Percentiles rank a stretch among this genome's conserved stretches.
phyloP scores from a whole-genome alignment of 148 eudicot genomes.

The Nepenthes gracilis region DNA sequence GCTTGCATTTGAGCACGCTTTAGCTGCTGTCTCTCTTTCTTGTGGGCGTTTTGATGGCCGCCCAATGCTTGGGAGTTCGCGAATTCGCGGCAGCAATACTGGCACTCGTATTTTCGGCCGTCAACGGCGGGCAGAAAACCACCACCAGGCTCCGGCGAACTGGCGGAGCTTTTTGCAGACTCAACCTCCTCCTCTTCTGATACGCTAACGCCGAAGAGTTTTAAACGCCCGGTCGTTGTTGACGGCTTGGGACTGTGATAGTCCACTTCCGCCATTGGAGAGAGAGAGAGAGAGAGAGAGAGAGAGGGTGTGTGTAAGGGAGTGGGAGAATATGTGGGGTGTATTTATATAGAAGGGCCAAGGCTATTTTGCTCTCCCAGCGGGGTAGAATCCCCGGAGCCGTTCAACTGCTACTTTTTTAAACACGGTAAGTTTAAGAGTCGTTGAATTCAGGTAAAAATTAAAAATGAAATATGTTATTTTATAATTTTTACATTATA shows the following conservation, averaged over 20 bases:
- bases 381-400: too few species aligned
- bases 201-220: conserved; percentile 72
- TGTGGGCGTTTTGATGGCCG: conserved; percentile 95
- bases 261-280: conserved; percentile 48
- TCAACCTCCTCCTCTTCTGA: conserved; percentile 16
- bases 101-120: conserved; percentile 75
- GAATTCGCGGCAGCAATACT: conserved; percentile 75
- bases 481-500: too few species aligned
- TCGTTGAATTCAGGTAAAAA: too few species aligned
- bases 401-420: too few species aligned
- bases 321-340: not conserved
- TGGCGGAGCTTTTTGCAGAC: conserved; percentile 23
- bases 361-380: too few species aligned
- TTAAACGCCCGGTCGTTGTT: conserved; percentile 26
- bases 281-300: not conserved
- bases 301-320: not conserved
- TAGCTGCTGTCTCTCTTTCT: conserved; percentile 72
- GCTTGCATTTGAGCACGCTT: conserved; percentile 86
- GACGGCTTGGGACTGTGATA: conserved; percentile 26
- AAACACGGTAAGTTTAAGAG: too few species aligned
- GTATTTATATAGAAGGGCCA: not conserved
- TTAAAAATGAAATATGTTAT: too few species aligned
- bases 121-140: conserved; percentile 20
- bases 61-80: conserved; percentile 91
- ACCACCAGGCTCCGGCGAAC: conserved; percentile 2